Conservation (phyloP, 305 asterid genomes). For the Solanum hybrid region DNA sequence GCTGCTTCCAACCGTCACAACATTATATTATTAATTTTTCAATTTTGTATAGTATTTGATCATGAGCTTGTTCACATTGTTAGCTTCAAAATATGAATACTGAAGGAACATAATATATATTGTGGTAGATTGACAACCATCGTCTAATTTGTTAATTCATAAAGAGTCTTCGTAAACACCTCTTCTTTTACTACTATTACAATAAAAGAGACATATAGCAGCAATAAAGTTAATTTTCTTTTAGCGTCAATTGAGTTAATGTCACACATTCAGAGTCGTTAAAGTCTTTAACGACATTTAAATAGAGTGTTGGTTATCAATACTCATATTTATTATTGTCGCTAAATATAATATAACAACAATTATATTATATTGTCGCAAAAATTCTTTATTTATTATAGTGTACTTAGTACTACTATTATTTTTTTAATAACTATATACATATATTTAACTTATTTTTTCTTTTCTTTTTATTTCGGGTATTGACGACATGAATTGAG, state of each 20-base stretch:
- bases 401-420: not conserved
- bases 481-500: not conserved
- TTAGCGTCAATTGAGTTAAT: not conserved
- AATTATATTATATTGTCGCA: not conserved
- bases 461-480: not conserved
- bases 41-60: not conserved
- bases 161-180: not conserved
- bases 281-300: not conserved
- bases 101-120: not conserved
- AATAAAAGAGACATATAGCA: not conserved
- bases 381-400: not conserved
- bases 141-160: not conserved
- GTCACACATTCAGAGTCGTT: not conserved
- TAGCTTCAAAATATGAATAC: not conserved
- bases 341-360: not conserved
- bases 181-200: not conserved
- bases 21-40: not conserved
- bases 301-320: not conserved
- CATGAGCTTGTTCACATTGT: not conserved
- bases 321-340: not conserved
- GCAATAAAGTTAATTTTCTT: not conserved
- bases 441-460: not conserved
- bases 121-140: not conserved
- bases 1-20: not conserved
- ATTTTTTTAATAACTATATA: not conserved